Conservation (phyloP, 495 filamentous ascomycete genomes). For the Lophiotrema nucula region DNA sequence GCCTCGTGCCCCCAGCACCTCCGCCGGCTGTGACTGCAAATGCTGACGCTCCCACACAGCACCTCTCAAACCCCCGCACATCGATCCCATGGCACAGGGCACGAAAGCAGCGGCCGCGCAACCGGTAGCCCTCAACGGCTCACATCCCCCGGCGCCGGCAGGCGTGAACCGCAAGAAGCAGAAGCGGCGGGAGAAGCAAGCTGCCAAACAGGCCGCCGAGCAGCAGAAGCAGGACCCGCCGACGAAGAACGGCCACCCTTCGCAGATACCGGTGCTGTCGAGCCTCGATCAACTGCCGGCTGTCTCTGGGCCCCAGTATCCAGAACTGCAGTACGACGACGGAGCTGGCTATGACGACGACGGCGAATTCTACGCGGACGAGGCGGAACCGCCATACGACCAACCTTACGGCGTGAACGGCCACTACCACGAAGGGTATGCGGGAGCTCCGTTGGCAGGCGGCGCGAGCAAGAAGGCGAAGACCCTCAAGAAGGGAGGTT, state of each 20-base stretch:
- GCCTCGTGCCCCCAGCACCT: not conserved
- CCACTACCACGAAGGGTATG: conserved; percentile 24
- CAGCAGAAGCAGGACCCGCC: conserved; percentile 39
- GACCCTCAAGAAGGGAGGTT: conserved; percentile 60
- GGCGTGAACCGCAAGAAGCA: conserved; percentile 88
- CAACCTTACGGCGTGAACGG: conserved; percentile 30
- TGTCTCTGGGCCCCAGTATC: conserved; percentile 32
- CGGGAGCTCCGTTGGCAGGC: not conserved
- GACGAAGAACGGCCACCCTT: conserved; percentile 29
- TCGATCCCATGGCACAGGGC: conserved; percentile 33
- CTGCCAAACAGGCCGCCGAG: conserved; percentile 67
- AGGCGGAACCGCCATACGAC: conserved; percentile 35
- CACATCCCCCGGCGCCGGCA: conserved; percentile 15
- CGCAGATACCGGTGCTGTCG: conserved; percentile 14
- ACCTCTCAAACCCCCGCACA: not conserved
- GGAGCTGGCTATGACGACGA: conserved; percentile 43
- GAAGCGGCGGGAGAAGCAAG: conserved; percentile 57
- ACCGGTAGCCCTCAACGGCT: conserved; percentile 34
- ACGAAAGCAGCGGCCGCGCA: conserved; percentile 34
- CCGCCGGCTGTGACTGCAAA: no score
- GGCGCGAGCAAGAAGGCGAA: conserved; percentile 57
- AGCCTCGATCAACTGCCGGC: conserved; percentile 9
- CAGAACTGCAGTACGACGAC: conserved; percentile 38
- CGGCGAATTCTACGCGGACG: conserved; percentile 47
- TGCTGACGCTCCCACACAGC: not conserved